Percentiles rank a stretch among this genome's conserved stretches.
Conservation (phyloP, 768 basidiomycete genomes). For the Gymnopilus junonius region DNA sequence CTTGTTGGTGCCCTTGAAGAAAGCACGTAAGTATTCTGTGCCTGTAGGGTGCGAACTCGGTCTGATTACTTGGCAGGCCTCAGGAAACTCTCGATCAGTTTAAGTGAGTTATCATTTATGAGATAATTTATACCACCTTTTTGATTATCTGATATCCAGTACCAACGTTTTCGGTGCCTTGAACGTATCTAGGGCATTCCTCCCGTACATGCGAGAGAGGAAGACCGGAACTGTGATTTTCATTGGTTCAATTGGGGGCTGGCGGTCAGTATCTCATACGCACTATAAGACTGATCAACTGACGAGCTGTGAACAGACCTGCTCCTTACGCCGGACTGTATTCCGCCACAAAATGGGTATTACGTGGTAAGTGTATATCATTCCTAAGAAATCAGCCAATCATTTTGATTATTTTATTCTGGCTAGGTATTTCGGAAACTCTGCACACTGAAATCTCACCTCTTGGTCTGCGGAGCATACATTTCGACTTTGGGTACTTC, state of each 20-base stretch:
- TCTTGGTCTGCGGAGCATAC: slow-evolving; percentile 40
- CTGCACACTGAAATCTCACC: slow-evolving; percentile 42
- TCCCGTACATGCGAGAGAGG: slow-evolving; percentile 50
- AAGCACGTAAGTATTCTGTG: slow-evolving; percentile 28
- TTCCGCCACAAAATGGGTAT: slow-evolving; percentile 41
- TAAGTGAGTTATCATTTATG: slow-evolving; percentile 28
- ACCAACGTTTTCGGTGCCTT: slow-evolving; percentile 50
- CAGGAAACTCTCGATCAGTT: slow-evolving; percentile 44
- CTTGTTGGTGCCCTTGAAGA: slow-evolving; percentile 37
- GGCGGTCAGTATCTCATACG: slow-evolving; percentile 32
- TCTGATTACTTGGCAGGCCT: slow-evolving; percentile 27
- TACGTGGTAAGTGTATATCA: slow-evolving; percentile 33
- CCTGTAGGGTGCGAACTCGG: too few relatives aligned
- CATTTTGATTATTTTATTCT: background rate
- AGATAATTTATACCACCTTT: background rate
- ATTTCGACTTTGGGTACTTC: slow-evolving; percentile 45
- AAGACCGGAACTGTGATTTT: slow-evolving; percentile 47
- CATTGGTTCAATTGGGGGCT: slow-evolving; percentile 45
- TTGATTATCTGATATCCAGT: slow-evolving; percentile 24
- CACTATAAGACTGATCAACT: too few relatives aligned
- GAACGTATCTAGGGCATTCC: slow-evolving; percentile 48
- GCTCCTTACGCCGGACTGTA: slow-evolving; percentile 41
- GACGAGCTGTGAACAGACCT: slow-evolving; percentile 18
- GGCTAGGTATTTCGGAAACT: slow-evolving; percentile 32
- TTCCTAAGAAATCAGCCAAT: background rate